Percentiles rank a stretch among this genome's conserved stretches.
These are phyloP conservation scores for Diaporthe destruens DNA, from an alignment of 2,329 filamentous ascomycete species.

Conservation along the genomic window DNA sequence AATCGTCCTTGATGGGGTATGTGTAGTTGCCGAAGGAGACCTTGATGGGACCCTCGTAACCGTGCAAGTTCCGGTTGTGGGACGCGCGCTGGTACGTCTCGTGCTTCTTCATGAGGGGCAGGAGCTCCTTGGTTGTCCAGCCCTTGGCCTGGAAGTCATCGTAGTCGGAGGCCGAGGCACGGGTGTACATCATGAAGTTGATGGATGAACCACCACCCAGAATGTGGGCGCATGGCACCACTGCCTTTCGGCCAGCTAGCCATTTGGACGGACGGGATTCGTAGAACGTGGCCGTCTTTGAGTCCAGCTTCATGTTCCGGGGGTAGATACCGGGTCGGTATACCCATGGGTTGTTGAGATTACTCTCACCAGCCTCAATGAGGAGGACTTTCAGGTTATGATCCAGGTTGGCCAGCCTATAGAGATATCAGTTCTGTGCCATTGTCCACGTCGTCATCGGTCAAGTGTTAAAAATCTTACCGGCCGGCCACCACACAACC, in stretches of 20 bases:
- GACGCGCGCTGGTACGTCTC: constrained; percentile 80
- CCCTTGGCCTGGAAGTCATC: constrained; percentile 85
- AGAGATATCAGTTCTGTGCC: constrained; percentile 50
- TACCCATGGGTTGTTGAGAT: constrained; percentile 83
- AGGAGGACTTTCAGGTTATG: constrained; percentile 78
- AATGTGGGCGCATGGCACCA: constrained; percentile 81
- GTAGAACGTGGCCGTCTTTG: constrained; percentile 86
- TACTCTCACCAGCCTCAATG: constrained; percentile 79
- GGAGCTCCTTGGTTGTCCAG: constrained; percentile 81
- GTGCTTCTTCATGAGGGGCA: constrained; percentile 84
- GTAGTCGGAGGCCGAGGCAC: constrained; percentile 78
- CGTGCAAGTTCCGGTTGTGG: constrained; percentile 77
- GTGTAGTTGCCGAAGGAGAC: constrained; percentile 86
- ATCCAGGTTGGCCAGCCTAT: constrained; percentile 79
- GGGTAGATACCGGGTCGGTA: constrained; percentile 82
- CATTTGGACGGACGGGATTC: constrained; percentile 80
- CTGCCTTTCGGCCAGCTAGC: constrained; percentile 77
- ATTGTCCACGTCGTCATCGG: neutral
- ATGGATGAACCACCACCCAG: constrained; percentile 80
- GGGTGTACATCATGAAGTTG: constrained; percentile 86
- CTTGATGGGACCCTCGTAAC: constrained; percentile 84
- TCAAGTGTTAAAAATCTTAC: constrained; percentile 51
- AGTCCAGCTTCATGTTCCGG: constrained; percentile 83
- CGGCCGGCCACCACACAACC: constrained; percentile 70
- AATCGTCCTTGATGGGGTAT: constrained; percentile 86